phyloP scores from a whole-genome alignment of 805 yeast genomes.

The Sporopachydermia quercuum region DNA sequence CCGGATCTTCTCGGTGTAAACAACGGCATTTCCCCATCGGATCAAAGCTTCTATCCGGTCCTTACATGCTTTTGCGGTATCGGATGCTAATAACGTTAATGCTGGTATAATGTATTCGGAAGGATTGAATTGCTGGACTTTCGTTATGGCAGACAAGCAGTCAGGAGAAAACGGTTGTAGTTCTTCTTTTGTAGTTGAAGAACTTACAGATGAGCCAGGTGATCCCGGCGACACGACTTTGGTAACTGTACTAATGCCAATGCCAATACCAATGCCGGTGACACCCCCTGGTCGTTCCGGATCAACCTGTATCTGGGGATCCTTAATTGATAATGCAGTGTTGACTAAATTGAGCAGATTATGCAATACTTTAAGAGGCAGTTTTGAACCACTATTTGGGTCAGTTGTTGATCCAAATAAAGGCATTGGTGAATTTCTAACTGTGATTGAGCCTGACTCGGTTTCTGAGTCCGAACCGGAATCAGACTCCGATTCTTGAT shows the following conservation, averaged over 20 bases:
- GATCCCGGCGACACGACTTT: background rate
- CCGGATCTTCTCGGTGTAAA: constrained; percentile 62
- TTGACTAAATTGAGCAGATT: background rate
- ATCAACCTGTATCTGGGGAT: background rate
- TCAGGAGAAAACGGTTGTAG: constrained; percentile 33
- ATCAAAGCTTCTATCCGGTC: constrained; percentile 57
- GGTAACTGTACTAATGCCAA: background rate
- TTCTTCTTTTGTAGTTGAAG: background rate
- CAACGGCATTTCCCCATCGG: constrained; percentile 57
- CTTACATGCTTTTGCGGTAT: constrained; percentile 45
- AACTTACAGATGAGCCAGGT: background rate
- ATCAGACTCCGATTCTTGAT: background rate
- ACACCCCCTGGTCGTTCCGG: no score
- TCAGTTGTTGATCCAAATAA: constrained; percentile 4
- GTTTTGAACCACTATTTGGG: background rate
- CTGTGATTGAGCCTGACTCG: constrained; percentile 3
- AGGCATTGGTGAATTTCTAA: constrained; percentile 2
- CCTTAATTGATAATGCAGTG: background rate
- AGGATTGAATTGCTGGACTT: constrained; percentile 23
- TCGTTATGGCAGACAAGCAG: constrained; percentile 39
- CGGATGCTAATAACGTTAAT: constrained; percentile 43
- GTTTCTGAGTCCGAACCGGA: constrained; percentile 2
- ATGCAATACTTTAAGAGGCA: background rate
- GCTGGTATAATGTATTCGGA: constrained; percentile 54
- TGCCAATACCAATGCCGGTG: background rate